Conservation (phyloP, 2,329 filamentous ascomycete genomes). For the Alternaria atra region DNA sequence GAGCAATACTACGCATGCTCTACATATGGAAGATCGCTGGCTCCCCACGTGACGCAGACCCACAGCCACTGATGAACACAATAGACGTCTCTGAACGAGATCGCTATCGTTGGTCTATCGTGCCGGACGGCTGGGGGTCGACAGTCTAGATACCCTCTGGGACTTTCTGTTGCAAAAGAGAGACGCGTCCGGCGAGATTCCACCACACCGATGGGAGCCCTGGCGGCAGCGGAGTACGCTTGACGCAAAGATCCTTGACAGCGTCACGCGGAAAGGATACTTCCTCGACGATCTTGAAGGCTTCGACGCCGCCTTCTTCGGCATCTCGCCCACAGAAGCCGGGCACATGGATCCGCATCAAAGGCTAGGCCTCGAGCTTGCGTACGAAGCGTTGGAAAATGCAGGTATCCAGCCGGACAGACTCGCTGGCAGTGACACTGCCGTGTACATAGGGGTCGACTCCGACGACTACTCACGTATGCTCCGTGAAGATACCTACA, state of each 20-base stretch:
- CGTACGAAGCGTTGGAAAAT: slow-evolving; percentile 41
- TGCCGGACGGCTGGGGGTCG: slow-evolving; percentile 44
- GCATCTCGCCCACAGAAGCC: slow-evolving; percentile 43
- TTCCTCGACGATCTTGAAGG: slow-evolving; percentile 39
- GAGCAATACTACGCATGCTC: background rate
- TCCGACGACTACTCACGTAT: slow-evolving; percentile 22
- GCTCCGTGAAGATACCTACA: background rate
- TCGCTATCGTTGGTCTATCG: slow-evolving; percentile 48
- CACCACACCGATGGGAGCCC: slow-evolving; percentile 44
- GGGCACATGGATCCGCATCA: slow-evolving; percentile 40
- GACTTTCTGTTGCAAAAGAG: slow-evolving; percentile 40
- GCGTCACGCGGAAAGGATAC: slow-evolving; percentile 42
- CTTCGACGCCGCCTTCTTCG: slow-evolving; percentile 43
- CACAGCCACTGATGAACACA: background rate
- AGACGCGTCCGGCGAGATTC: slow-evolving; percentile 42
- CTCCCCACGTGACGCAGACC: background rate
- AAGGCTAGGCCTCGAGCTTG: slow-evolving; percentile 32
- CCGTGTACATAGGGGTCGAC: slow-evolving; percentile 34
- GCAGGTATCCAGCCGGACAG: slow-evolving; percentile 31
- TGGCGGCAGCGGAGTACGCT: slow-evolving; percentile 37
- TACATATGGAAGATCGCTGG: background rate
- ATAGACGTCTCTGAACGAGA: slow-evolving; percentile 17
- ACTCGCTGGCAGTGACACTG: slow-evolving; percentile 34
- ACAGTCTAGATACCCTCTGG: slow-evolving; percentile 48
- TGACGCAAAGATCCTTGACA: slow-evolving; percentile 35